Percentiles rank a stretch among this genome's conserved stretches.
Evolutionary conservation across 495 filamentous ascomycete species (phyloP).

Genomic region (Filosporella fistucella): DNA sequence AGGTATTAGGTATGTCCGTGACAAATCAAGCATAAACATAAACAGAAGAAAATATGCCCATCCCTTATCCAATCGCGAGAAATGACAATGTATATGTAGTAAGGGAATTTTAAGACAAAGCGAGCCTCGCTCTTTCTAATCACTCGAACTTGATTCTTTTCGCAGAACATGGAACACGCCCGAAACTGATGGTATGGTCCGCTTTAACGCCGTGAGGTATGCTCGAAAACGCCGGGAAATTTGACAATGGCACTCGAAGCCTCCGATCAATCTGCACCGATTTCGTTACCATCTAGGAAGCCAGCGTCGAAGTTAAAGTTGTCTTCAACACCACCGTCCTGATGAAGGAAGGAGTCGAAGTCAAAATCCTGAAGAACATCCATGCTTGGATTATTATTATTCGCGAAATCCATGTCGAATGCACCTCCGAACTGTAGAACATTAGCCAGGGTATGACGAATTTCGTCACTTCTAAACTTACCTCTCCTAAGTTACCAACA

Average conservation of each 20-base stretch:
- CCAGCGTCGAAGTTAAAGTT: conserved; percentile 39
- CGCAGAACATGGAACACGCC: conserved; percentile 21
- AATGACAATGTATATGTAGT: conserved; percentile 18
- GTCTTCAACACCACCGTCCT: conserved; percentile 33
- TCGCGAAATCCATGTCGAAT: conserved; percentile 43
- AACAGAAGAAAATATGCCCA: conserved; percentile 16
- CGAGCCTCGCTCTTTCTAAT: conserved; percentile 18
- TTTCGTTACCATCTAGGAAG: conserved; percentile 34
- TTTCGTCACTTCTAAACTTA: conserved; percentile 5
- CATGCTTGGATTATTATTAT: conserved; percentile 47
- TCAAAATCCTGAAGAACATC: conserved; percentile 91
- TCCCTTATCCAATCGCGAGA: conserved; percentile 20
- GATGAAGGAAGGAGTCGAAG: conserved; percentile 89
- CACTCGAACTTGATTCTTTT: conserved; percentile 22
- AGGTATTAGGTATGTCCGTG: conserved; percentile 22
- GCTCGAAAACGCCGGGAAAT: conserved; percentile 26
- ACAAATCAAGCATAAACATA: conserved; percentile 23
- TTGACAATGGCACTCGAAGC: conserved; percentile 15
- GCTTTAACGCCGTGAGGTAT: conserved; percentile 25
- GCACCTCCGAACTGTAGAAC: conserved; percentile 11
- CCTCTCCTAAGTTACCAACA: too few relatives aligned
- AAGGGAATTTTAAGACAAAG: conserved; percentile 21
- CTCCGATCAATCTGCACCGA: conserved; percentile 39
- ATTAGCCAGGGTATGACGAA: not conserved
- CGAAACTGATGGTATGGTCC: conserved; percentile 19